Evolutionary conservation across 2,329 filamentous ascomycete genomes (phyloP).

Genomic region (Rhytidhysteron rufulum): DNA sequence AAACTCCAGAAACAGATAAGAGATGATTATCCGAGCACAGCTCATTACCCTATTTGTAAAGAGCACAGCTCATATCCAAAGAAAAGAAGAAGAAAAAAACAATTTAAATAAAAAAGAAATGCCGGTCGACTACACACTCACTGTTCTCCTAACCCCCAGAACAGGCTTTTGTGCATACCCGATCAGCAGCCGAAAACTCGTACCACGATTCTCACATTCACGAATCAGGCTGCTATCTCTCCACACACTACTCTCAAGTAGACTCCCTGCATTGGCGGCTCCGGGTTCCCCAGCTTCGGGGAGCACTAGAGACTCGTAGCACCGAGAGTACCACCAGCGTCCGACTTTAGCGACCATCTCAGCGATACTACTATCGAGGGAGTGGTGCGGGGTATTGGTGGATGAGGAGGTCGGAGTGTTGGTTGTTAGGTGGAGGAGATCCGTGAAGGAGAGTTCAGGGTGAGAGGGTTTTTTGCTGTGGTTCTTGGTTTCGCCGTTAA

Average conservation of each 20-base stretch:
- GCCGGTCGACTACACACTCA: constrained; percentile 40
- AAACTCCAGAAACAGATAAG: constrained; percentile 8
- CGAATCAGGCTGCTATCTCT: constrained; percentile 67
- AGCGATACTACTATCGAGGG: constrained; percentile 76
- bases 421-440: constrained; percentile 28
- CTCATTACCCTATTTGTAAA: constrained; percentile 7
- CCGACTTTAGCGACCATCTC: constrained; percentile 90
- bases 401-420: constrained; percentile 13
- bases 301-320: constrained; percentile 71
- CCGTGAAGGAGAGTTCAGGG: constrained; percentile 33
- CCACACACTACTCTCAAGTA: constrained; percentile 67
- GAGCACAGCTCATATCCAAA: constrained; percentile 29
- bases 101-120: background rate
- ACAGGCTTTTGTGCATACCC: constrained; percentile 81
- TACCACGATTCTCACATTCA: constrained; percentile 83
- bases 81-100: constrained; percentile 1
- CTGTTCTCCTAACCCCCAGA: constrained; percentile 44
- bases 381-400: no score
- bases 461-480: constrained; percentile 17
- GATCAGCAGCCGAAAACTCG: constrained; percentile 85
- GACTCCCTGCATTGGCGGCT: constrained; percentile 27
- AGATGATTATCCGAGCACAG: constrained; percentile 2
- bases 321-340: constrained; percentile 93
- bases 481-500: constrained; percentile 8
- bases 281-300: constrained; percentile 29